Evolutionary conservation across 2,329 filamentous ascomycete species (phyloP).

Genomic region (Coniosporium tulheliwenetii): DNA sequence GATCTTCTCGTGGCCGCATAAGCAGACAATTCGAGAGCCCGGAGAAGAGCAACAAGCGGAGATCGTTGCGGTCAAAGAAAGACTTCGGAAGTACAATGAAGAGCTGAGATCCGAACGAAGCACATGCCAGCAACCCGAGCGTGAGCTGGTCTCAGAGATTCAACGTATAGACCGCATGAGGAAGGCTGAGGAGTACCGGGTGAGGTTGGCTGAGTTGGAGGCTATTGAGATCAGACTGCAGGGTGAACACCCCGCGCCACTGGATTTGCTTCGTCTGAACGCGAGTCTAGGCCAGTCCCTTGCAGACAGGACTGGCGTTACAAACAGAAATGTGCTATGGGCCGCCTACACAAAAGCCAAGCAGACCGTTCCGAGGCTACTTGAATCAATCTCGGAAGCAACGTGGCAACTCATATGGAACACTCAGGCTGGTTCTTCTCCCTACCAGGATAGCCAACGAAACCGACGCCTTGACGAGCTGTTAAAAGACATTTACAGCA

Average conservation of each 20-base stretch:
- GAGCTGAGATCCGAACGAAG: not conserved
- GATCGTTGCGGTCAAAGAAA: not conserved
- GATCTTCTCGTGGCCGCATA: not conserved
- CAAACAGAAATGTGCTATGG: slow-evolving; percentile 11
- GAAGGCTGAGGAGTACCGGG: not conserved
- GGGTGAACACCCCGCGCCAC: not conserved
- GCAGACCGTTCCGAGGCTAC: slow-evolving; percentile 6
- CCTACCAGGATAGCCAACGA: slow-evolving; percentile 6
- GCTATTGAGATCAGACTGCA: not conserved
- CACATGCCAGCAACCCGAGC: not conserved
- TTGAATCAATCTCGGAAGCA: slow-evolving; percentile 8
- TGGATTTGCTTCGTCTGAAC: not conserved
- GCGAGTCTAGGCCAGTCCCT: not conserved
- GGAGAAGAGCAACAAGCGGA: not conserved
- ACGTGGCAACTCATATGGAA: slow-evolving; percentile 20
- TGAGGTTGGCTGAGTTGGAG: not conserved
- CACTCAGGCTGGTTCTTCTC: slow-evolving; percentile 7
- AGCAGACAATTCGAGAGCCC: not conserved
- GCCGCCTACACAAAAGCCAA: slow-evolving; percentile 14
- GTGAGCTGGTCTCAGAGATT: not conserved
- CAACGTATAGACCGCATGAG: not conserved
- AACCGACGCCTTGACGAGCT: slow-evolving; percentile 11
- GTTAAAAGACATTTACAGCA: slow-evolving; percentile 12
- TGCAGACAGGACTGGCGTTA: not conserved
- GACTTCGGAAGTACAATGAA: not conserved